phyloP scores from a whole-genome alignment of 768 basidiomycete species.

The Suillus fuscotomentosus region DNA sequence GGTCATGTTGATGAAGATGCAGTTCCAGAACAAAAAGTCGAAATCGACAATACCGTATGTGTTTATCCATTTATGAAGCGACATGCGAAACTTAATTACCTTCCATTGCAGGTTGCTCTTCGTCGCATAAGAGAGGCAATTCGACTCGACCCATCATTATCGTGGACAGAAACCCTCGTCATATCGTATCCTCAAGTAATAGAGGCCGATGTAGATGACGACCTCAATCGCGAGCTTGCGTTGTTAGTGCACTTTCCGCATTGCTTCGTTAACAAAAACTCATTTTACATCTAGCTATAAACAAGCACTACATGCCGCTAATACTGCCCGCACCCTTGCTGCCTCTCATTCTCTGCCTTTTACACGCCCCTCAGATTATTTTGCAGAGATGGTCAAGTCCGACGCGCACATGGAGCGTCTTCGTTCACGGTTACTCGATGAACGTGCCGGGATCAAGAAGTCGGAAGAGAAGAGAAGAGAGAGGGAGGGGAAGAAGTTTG shows the following conservation, averaged over 20 bases:
- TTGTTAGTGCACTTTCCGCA: conserved; percentile 52
- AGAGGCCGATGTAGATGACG: conserved; percentile 78
- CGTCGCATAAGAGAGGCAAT: conserved; percentile 79
- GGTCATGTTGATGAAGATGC: conserved; percentile 71
- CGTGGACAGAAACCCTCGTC: conserved; percentile 83
- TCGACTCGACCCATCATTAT: conserved; percentile 66
- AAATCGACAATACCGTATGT: conserved; percentile 70
- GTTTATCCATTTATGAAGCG: not conserved
- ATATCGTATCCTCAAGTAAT: conserved; percentile 72
- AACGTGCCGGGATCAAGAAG: conserved; percentile 84
- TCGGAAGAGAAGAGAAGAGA: conserved; percentile 90
- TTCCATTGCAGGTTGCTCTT: conserved; percentile 58
- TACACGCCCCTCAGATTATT: conserved; percentile 90
- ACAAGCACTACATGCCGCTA: conserved; percentile 85
- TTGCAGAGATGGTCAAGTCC: conserved; percentile 98
- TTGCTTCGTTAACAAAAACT: not conserved
- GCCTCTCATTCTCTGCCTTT: conserved; percentile 78
- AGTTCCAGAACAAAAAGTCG: conserved; percentile 79
- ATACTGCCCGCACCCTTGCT: conserved; percentile 74
- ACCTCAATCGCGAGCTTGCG: conserved; percentile 91
- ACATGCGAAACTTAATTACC: not conserved
- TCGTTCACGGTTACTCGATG: conserved; percentile 86
- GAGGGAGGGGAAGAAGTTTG: conserved; percentile 95
- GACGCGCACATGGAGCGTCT: conserved; percentile 98
- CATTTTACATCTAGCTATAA: conserved; percentile 69